A percentile compares a stretch with the other conserved stretches of the same genome.
Evolutionary conservation across 1,139 yeast species (phyloP).

Genomic region (Suhomyces atakaporum): DNA sequence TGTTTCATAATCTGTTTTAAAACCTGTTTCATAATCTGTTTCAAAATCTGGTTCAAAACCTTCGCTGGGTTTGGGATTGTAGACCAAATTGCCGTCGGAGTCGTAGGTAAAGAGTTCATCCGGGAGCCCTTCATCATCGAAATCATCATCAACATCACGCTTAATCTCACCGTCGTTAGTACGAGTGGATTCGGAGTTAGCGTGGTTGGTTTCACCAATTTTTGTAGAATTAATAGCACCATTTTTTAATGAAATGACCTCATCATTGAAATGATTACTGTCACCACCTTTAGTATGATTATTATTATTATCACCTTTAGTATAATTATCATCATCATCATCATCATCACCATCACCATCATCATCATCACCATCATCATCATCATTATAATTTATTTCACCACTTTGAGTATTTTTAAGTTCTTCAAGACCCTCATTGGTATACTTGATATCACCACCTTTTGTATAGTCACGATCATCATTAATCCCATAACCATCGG

Average conservation of each 20-base stretch:
- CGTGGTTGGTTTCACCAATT: too few relatives aligned
- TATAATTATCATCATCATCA: background rate
- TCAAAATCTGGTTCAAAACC: background rate
- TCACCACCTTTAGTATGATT: background rate
- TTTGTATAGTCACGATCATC: too few relatives aligned
- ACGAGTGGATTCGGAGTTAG: too few relatives aligned
- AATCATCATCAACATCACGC: conserved; percentile 2
- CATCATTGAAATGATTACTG: conserved; percentile 10
- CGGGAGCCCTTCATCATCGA: conserved; percentile 18
- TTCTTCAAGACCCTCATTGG: too few relatives aligned
- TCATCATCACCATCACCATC: background rate
- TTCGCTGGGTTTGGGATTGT: conserved; percentile 18
- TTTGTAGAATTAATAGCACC: too few relatives aligned
- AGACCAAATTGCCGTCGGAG: conserved; percentile 25
- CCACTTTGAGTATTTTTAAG: too few relatives aligned
- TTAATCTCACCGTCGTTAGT: too few relatives aligned
- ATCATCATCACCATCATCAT: background rate
- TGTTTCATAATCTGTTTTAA: background rate
- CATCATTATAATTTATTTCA: too few relatives aligned
- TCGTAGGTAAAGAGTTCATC: conserved; percentile 19
- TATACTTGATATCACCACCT: too few relatives aligned
- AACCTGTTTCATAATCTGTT: background rate
- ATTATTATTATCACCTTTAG: background rate
- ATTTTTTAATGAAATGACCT: too few relatives aligned
- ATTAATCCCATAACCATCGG: too few relatives aligned